Base-by-base conservation (phyloP, 108 stramenopile genomes). In the Nitzschia sp. region DNA sequence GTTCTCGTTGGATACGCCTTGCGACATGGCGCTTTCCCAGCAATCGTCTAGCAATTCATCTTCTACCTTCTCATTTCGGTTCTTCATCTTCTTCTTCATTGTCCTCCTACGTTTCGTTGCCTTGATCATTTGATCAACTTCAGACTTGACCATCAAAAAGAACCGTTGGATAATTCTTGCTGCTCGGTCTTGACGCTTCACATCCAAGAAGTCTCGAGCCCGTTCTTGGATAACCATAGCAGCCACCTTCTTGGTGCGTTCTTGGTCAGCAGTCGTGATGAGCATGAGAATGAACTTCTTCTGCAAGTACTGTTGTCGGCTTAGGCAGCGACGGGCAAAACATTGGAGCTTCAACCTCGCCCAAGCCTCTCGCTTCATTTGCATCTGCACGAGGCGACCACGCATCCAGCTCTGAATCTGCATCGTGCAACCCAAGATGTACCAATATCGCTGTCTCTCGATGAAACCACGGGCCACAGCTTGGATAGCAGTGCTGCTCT, bases 81-180 rank as follows among this genome's bases (percentile, higher is more conserved):
- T 76, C 42, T 61, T 77, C 20, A 37, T 48, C 41, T 72, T 71
- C 71, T 74, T 82, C 41, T 66, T 67, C 72, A 67, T 59, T 38
- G 62, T 79, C 57, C 79, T 86, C 21, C 77, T 67, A 25, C 73
- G 64, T 59, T 84, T 82, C 66, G 70, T 46, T 55, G 70, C 72
- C 71, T 64, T 51, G 0, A 92, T 75, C 72, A 86, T 78, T 25
- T 79, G 76, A 25, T 92, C 86, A 15, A 86, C 86, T 58, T 88
- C 86, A 22, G 58, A 61, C 71, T 81, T 83, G 12, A 89, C 86
- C 70, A 60, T 62, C 52, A 83, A 67, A 63, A 89, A 92, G 54
- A 92, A 92, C 6, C 85, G 72, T 54, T 89, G 84, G 44, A 92
- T 86, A 0, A 79, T 62, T 37, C 71, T 43, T 10, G 87, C 91